phyloP scores from a whole-genome alignment of 129 eudicot genomes.

The Heracleum sosnowskyi region DNA sequence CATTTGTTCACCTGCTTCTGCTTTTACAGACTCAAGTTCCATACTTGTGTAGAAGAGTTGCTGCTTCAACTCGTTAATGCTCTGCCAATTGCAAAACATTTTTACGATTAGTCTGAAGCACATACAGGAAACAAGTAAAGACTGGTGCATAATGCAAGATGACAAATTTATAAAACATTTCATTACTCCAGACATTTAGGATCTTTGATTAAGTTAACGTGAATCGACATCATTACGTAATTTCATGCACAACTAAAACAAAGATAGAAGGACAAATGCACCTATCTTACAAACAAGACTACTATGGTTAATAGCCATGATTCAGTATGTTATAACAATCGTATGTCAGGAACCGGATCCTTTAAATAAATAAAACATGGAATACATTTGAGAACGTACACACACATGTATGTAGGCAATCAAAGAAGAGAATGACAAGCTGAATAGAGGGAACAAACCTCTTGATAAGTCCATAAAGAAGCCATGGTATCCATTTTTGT shows the following conservation, averaged over 20 bases:
- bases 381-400: no score
- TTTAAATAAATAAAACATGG: no score
- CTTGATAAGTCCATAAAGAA: slow-evolving; percentile 67
- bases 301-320: no score
- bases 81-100: slow-evolving; percentile 20
- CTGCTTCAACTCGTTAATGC: slow-evolving; percentile 53
- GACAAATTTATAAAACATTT: not conserved
- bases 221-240: no score
- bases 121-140: not conserved
- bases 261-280: not conserved
- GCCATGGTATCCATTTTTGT: slow-evolving; percentile 29
- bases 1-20: slow-evolving; percentile 53
- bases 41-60: slow-evolving; percentile 46
- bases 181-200: no score
- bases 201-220: no score
- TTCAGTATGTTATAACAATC: no score
- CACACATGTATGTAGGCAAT: not conserved
- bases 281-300: no score
- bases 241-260: not conserved
- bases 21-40: slow-evolving; percentile 51
- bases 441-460: slow-evolving; percentile 41
- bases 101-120: not conserved
- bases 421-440: slow-evolving; percentile 7
- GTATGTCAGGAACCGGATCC: no score
- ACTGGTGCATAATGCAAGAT: not conserved